Evolutionary conservation across 23 red algal genomes (phyloP).

Genomic region (Gracilaria vermiculophylla): DNA sequence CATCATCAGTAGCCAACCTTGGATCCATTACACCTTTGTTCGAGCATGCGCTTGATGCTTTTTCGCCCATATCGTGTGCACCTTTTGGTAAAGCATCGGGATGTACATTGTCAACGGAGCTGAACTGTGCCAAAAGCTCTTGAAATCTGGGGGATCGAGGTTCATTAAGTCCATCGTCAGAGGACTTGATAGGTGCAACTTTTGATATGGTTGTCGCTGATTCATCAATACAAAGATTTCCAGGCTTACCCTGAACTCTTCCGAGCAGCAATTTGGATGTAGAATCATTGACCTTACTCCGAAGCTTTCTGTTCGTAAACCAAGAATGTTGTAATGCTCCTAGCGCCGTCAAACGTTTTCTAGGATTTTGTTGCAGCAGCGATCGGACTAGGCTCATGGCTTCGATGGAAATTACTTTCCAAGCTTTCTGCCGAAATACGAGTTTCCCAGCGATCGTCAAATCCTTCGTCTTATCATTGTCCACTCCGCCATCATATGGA

Average conservation of each 20-base stretch:
- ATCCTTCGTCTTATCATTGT: slow-evolving; percentile 74
- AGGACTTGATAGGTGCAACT: neutral
- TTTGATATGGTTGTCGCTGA: neutral
- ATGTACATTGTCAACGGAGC: neutral
- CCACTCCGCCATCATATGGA: slow-evolving; percentile 85
- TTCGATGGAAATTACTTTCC: slow-evolving; percentile 45
- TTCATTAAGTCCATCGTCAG: neutral
- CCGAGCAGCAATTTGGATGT: neutral
- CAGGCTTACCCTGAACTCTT: neutral
- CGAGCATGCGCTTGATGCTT: neutral
- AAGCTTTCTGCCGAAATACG: slow-evolving; percentile 59
- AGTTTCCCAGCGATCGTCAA: slow-evolving; percentile 43
- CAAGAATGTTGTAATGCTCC: slow-evolving; percentile 73
- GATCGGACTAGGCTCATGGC: slow-evolving; percentile 43
- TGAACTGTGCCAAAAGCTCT: neutral
- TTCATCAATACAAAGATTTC: neutral
- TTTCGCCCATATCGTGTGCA: neutral
- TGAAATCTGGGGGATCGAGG: neutral
- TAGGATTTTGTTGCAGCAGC: slow-evolving; percentile 65
- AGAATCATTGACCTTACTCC: neutral
- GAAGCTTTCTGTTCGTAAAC: slow-evolving; percentile 8
- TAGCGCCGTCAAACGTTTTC: slow-evolving; percentile 69
- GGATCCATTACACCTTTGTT: neutral
- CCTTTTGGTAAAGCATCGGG: neutral
- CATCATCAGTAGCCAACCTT: neutral